phyloP scores from a whole-genome alignment of 345 rosid species.

The Gossypioides kirkii region DNA sequence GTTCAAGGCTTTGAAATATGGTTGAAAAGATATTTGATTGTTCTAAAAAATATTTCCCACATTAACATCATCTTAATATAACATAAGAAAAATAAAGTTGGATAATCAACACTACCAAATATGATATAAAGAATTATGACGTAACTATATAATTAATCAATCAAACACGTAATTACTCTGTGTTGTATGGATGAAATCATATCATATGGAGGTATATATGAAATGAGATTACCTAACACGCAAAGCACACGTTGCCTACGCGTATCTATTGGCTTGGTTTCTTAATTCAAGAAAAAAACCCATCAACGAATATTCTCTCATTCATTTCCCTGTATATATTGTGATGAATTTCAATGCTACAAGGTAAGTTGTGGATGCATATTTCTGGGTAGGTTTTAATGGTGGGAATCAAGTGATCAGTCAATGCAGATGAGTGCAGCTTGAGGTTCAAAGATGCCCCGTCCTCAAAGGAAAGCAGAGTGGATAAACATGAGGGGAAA shows the following conservation, averaged over 20 bases:
- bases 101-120: no score
- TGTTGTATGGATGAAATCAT: no score
- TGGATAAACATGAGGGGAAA: background rate
- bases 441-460: no score
- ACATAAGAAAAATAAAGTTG: no score
- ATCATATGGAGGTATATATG: no score
- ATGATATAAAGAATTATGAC: rapidly evolving
- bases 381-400: background rate
- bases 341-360: background rate
- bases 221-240: background rate
- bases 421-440: background rate
- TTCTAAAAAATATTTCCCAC: no score
- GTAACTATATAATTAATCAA: no score
- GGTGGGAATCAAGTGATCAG: background rate
- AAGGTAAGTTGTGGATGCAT: background rate
- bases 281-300: background rate
- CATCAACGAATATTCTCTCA: background rate
- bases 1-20: no score
- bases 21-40: no score
- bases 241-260: background rate
- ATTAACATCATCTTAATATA: no score
- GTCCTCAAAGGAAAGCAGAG: no score
- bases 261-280: background rate
- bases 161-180: no score
- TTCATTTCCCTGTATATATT: background rate